Percentiles rank a stretch among this genome's conserved stretches.
Evolutionary conservation across 768 basidiomycete genomes (phyloP).

Genomic region (Kwoniella europaea): DNA sequence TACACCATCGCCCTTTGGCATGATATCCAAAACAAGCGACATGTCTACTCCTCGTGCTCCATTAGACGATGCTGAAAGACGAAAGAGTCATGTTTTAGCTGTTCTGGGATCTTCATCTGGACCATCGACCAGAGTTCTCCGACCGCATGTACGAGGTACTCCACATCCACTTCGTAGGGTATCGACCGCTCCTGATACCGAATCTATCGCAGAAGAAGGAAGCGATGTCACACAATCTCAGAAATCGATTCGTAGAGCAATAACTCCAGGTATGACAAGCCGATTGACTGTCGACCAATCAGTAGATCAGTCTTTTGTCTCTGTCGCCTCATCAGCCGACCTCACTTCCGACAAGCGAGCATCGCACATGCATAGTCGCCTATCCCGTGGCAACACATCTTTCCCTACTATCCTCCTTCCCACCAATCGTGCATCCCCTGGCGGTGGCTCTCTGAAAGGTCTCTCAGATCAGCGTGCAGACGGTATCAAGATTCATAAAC

Average conservation of each 20-base stretch:
- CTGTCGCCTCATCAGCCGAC: constrained; percentile 54
- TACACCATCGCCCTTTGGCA: constrained; percentile 40
- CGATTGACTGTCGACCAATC: constrained; percentile 23
- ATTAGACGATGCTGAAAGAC: constrained; percentile 46
- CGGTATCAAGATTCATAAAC: constrained; percentile 55
- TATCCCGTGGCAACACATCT: constrained; percentile 48
- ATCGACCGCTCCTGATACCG: constrained; percentile 31
- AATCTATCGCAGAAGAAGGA: constrained; percentile 40
- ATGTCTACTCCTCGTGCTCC: constrained; percentile 45
- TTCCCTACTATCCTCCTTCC: constrained; percentile 51
- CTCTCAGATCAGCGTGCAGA: constrained; percentile 45
- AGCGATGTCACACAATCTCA: constrained; percentile 1
- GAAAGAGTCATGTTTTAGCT: constrained; percentile 51
- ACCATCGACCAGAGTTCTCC: constrained; percentile 27
- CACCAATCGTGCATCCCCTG: constrained; percentile 26
- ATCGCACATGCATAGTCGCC: constrained; percentile 22
- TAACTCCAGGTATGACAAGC: constrained; percentile 14
- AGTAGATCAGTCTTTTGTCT: constrained; percentile 51
- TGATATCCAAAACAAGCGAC: constrained; percentile 25
- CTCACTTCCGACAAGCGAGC: constrained; percentile 53
- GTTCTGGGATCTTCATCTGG: constrained; percentile 45
- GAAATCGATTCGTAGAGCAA: not conserved
- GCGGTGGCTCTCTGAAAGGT: constrained; percentile 34
- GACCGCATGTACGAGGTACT: constrained; percentile 34
- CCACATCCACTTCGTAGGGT: constrained; percentile 58